Evolutionary conservation across 2,329 filamentous ascomycete species (phyloP), one percentile per base, ranked within the genome.

Genomic region (Trichophyton simii): DNA sequence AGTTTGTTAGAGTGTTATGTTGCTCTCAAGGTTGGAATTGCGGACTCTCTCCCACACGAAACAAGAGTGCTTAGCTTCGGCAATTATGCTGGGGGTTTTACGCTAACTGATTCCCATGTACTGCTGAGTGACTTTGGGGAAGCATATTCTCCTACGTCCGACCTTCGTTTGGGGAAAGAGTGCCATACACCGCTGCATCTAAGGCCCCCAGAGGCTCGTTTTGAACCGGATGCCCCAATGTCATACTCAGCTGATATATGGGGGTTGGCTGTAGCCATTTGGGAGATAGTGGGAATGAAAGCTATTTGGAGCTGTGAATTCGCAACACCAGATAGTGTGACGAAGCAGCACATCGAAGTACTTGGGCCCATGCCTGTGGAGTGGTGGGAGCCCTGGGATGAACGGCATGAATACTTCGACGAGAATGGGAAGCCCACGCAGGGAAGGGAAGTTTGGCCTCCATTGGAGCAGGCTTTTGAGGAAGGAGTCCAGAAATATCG

Each of bases 81-180:
- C 1, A 68, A 69, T 59, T 4, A 41, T 3, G 70, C 69, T 22
- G 13, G 65, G 22, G 63, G 68, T 0, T 69, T 71, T 34, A 61
- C 63, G 0, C 50, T 71, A 9, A 46, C 58, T 1, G 70, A 73
- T 55, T 64, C 66, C 0, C 60, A 63, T 3, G 60, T 73, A 5
- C 50, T 72, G 20, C 67, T 72, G 13, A 63, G 64, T 60, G 71
- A 72, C 61, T 72, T 72, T 66, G 70, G 70, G 8, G 69, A 72
- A 54, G 67, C 70, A 18, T 72, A 71, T 63, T 41, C 65, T 1
- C 68, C 70, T 18, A 62, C 54, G 15, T 63, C 55, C 22, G 64
- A 69, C 0, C 1, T 42, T 54, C 68, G 69, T 31, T 63, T 57
- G 7, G 68, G 70, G 5, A 58, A 67, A 58, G 65, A 66, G 22